Evolutionary conservation across 176 grass and related monocot genomes (phyloP).

Genomic region (Olyra latifolia): DNA sequence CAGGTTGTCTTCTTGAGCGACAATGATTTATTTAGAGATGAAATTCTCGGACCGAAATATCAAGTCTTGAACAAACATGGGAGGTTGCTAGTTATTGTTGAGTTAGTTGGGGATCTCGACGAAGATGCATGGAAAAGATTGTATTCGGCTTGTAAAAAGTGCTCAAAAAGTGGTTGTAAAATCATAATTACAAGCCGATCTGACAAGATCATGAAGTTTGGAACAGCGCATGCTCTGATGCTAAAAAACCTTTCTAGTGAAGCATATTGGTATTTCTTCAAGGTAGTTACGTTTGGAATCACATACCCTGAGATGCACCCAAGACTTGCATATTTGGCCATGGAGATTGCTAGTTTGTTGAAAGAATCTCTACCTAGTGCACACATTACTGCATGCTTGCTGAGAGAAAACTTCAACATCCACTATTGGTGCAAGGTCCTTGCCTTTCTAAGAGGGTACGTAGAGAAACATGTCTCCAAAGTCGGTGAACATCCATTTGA

Average conservation of each 20-base stretch:
- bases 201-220: too few relatives aligned
- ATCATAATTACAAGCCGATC: too few relatives aligned
- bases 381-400: too few relatives aligned
- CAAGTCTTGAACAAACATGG: too few relatives aligned
- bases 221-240: too few relatives aligned
- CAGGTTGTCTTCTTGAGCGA: too few relatives aligned
- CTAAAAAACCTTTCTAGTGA: slow-evolving; percentile 3
- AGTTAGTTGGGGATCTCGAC: too few relatives aligned
- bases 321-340: too few relatives aligned
- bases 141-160: not conserved
- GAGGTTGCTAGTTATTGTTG: too few relatives aligned
- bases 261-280: slow-evolving; percentile 26
- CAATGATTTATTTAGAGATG: too few relatives aligned
- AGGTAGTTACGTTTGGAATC: not conserved
- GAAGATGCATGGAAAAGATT: not conserved
- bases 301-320: too few relatives aligned
- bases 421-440: not conserved
- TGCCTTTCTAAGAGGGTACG: not conserved
- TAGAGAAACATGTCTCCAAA: not conserved
- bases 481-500: not conserved
- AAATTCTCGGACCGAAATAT: too few relatives aligned
- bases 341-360: not conserved
- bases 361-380: not conserved
- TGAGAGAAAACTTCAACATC: slow-evolving; percentile 10
- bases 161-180: not conserved